Conservation (phyloP, 179 eudicot genomes). For the Sideroxylon spinosum region DNA sequence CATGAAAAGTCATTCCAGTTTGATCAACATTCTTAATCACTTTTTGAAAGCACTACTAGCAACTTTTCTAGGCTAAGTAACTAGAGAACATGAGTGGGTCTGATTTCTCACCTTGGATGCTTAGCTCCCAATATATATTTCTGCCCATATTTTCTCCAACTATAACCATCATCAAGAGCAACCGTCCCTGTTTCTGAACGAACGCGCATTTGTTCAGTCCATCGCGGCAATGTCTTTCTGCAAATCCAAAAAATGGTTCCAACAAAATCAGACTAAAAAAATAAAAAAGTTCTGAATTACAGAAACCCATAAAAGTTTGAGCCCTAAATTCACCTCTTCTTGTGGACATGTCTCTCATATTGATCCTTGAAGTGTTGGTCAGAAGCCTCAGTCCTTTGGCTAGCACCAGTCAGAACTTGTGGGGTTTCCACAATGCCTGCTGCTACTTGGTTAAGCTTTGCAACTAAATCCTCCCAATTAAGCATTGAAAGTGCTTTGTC, state of each 20-base stretch:
- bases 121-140: constrained; percentile 74
- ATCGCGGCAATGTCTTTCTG: constrained; percentile 57
- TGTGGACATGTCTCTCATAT: constrained; percentile 28
- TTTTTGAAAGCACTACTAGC: neutral
- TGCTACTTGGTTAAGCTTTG: constrained; percentile 26
- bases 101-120: constrained; percentile 61
- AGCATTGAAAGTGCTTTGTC: constrained; percentile 53
- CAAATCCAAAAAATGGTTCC: constrained; percentile 14
- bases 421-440: constrained; percentile 32
- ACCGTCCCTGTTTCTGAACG: constrained; percentile 36
- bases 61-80: neutral
- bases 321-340: constrained; percentile 47
- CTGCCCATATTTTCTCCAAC: constrained; percentile 98
- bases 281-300: neutral
- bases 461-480: constrained; percentile 27
- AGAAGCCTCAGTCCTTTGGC: constrained; percentile 41
- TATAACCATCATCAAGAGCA: constrained; percentile 53
- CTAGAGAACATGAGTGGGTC: neutral
- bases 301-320: neutral
- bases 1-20: neutral
- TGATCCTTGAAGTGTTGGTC: constrained; percentile 22
- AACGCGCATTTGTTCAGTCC: constrained; percentile 51
- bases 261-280: constrained; percentile 3
- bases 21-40: no score
- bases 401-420: constrained; percentile 26